Percentiles rank a stretch among this genome's conserved stretches.
phyloP scores from a whole-genome alignment of 106 monocot species.

The Dendrobium chrysotoxum region DNA sequence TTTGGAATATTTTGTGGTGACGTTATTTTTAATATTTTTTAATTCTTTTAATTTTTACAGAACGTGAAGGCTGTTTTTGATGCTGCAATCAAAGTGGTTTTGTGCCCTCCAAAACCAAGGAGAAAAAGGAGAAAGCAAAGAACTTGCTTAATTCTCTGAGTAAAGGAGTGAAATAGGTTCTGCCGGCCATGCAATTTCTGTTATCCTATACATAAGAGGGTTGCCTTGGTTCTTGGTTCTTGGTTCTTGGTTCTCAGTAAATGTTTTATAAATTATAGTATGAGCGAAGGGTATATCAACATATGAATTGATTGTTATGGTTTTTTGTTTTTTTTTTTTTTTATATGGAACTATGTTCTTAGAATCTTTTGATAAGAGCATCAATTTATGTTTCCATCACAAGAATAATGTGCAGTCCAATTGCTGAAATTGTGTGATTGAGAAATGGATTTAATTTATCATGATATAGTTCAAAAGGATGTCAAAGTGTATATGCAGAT shows the following conservation, averaged over 20 bases:
- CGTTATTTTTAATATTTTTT: background rate
- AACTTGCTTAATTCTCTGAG: constrained; percentile 24
- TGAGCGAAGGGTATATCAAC: background rate
- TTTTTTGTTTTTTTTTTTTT: no score
- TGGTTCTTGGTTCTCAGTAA: background rate
- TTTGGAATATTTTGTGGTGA: background rate
- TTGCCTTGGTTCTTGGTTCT: background rate
- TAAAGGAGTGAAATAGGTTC: background rate
- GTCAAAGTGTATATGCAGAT: no score
- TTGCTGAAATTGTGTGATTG: no score
- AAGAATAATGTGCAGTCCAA: no score
- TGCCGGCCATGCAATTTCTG: no score
- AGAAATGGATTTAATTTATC: no score
- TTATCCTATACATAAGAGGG: background rate
- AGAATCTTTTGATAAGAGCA: no score
- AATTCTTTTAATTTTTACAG: constrained; percentile 14
- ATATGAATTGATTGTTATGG: background rate
- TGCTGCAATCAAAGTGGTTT: constrained; percentile 44
- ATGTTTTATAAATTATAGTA: background rate
- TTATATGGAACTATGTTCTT: no score
- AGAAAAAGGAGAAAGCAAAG: constrained; percentile 24
- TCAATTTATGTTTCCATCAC: no score
- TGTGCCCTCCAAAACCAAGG: constrained; percentile 35
- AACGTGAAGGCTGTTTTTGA: constrained; percentile 50
- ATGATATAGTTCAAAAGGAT: no score